Evolutionary conservation across 345 rosid genomes (phyloP).

Genomic region (Arabis alpina): DNA sequence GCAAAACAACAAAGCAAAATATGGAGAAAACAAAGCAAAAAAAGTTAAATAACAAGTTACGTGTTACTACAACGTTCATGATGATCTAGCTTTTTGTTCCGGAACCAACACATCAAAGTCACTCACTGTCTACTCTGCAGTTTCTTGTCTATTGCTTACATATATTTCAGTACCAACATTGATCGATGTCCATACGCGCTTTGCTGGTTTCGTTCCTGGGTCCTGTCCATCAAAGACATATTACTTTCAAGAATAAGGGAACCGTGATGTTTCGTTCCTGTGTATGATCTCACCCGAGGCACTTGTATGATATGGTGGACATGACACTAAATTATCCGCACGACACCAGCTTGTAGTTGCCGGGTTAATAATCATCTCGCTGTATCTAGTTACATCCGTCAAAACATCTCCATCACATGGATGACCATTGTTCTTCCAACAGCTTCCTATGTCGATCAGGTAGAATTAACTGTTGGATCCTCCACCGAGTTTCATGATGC

Average conservation of each 20-base stretch:
- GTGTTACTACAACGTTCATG: constrained; percentile 24
- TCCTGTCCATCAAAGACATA: constrained; percentile 39
- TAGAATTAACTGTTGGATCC: constrained; percentile 59
- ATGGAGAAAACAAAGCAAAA: neutral
- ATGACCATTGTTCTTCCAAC: constrained; percentile 66
- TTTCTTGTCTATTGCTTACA: constrained; percentile 46
- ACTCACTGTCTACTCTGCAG: constrained; percentile 55
- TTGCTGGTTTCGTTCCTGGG: constrained; percentile 56
- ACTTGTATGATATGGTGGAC: constrained; percentile 58
- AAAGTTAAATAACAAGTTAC: constrained; percentile 2
- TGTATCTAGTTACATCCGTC: constrained; percentile 63
- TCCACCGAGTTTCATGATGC: constrained; percentile 47
- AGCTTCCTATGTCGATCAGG: constrained; percentile 62
- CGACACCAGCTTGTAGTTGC: constrained; percentile 53
- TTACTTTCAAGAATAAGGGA: constrained; percentile 44
- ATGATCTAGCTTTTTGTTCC: constrained; percentile 16
- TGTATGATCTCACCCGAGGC: constrained; percentile 45
- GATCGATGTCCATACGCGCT: constrained; percentile 51
- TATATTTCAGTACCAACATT: constrained; percentile 61
- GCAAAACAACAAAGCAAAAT: neutral
- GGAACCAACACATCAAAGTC: constrained; percentile 59
- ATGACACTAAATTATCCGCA: constrained; percentile 46
- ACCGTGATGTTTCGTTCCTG: constrained; percentile 48
- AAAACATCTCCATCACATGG: constrained; percentile 57
- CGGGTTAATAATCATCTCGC: constrained; percentile 57